Evolutionary conservation across 805 yeast genomes (phyloP).

Genomic region (Babjeviella inositovora): DNA sequence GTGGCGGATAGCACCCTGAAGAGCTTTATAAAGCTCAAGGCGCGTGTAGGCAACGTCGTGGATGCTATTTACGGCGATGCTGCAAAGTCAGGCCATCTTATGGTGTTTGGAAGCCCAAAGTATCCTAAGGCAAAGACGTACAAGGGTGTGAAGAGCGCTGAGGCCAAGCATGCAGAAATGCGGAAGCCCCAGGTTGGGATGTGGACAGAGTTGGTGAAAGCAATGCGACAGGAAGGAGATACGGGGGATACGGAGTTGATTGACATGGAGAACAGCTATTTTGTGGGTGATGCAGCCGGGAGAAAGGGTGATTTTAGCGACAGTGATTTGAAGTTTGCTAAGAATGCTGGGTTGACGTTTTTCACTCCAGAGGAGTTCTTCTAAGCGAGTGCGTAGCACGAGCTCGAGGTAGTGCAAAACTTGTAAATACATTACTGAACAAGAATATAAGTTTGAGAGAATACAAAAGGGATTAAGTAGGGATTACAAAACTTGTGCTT

Average conservation of each 20-base stretch:
- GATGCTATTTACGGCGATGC: constrained; percentile 9
- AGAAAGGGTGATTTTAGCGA: constrained; percentile 65
- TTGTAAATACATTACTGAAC: too few species aligned
- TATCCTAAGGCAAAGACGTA: constrained; percentile 16
- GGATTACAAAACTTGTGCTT: too few species aligned
- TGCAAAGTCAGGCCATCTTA: constrained; percentile 7
- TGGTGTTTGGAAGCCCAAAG: constrained; percentile 52
- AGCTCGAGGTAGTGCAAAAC: too few species aligned
- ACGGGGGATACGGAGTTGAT: constrained; percentile 9
- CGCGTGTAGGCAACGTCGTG: constrained; percentile 21
- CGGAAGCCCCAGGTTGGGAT: constrained; percentile 74
- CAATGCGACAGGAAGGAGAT: constrained; percentile 9
- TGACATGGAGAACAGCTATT: constrained; percentile 32
- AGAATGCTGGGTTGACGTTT: constrained; percentile 33
- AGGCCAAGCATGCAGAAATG: constrained; percentile 16
- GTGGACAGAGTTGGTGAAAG: constrained; percentile 40
- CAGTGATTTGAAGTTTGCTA: constrained; percentile 61
- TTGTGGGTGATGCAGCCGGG: constrained; percentile 97
- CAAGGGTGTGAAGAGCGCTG: constrained; percentile 8
- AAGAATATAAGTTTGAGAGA: too few species aligned
- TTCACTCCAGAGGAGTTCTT: constrained; percentile 62
- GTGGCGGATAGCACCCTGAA: constrained; percentile 18
- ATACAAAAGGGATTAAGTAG: too few species aligned
- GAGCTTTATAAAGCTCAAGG: constrained; percentile 18
- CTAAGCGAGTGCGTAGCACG: too few species aligned